Percentiles rank a stretch among this genome's conserved stretches.
Evolutionary conservation across 192 early-diverging fungal species (phyloP).

Genomic region (Entomortierella chlamydospora): DNA sequence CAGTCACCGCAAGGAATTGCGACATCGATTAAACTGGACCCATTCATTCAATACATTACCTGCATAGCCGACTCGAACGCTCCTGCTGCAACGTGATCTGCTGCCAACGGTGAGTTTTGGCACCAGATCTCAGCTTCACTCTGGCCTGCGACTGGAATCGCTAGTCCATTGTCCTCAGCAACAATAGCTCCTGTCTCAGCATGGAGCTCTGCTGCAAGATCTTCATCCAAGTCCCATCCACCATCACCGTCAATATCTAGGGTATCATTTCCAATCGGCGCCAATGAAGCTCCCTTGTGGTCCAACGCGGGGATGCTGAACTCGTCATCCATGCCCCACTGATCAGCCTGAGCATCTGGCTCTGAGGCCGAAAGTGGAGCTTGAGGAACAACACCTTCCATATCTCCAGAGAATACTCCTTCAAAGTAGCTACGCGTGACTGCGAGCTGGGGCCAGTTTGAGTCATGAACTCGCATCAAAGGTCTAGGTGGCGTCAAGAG

Average conservation of each 20-base stretch:
- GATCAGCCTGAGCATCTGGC: conserved; percentile 67
- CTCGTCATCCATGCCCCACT: conserved; percentile 85
- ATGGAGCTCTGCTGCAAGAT: conserved; percentile 75
- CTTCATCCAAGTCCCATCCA: conserved; percentile 91
- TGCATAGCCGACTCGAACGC: conserved; percentile 96
- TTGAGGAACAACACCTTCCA: conserved; percentile 57
- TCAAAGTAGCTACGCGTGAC: conserved; percentile 92
- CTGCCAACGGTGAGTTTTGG: conserved; percentile 87
- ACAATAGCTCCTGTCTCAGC: conserved; percentile 76
- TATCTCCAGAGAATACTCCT: conserved; percentile 70
- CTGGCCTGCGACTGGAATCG: conserved; percentile 76
- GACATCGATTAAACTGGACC: too few relatives aligned
- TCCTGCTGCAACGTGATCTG: conserved; percentile 95
- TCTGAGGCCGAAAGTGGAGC: conserved; percentile 69
- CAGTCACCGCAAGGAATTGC: too few relatives aligned
- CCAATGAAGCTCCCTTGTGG: conserved; percentile 46
- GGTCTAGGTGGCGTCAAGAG: conserved; percentile 81
- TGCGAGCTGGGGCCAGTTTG: conserved; percentile 94
- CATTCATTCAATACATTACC: too few relatives aligned
- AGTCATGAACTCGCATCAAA: conserved; percentile 75
- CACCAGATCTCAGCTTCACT: conserved; percentile 81
- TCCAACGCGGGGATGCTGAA: conserved; percentile 62
- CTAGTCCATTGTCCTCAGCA: conserved; percentile 47
- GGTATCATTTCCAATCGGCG: conserved; percentile 49
- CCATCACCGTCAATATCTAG: conserved; percentile 58